Base-by-base conservation (phyloP, 2,329 filamentous ascomycete genomes). In the Botrytis galanthina region DNA sequence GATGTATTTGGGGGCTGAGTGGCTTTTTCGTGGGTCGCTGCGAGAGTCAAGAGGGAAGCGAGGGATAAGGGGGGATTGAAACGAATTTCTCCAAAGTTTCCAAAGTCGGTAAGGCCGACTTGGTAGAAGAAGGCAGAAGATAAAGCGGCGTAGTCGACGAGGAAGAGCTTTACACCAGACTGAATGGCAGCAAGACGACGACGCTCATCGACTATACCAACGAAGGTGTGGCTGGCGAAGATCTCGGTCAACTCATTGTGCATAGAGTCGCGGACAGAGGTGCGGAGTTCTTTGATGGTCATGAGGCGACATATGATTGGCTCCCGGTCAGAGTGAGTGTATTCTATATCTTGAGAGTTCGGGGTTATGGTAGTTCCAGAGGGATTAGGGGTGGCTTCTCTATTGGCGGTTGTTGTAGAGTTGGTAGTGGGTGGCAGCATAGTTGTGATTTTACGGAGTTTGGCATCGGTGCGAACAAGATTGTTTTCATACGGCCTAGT, bases 41-140 rank as follows among this genome's bases (percentile, higher is more conserved):
- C 95, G 60, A 97, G 87, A 20, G 84, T 83, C 22, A 99, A 86
- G 9, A 98, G 82, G 73, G 92, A 89, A 7, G 86, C 84, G 8
- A 99, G 83, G 73, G 90, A 86, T 1, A 98, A 87, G 0, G 94
- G 88, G 3, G 94, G 93, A 67, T 90, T 88, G 78, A 99, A 94
- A 18, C 89, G 90, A 74, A 99, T 94, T 35, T 86, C 83, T 4
- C 96, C 96, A 79, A 97, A 98, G 81, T 99, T 99, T 2, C 92
- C 94, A 83, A 99, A 99, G 80, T 99, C 94, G 0, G 94, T 97
- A 51, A 99, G 87, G 0, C 94, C 95, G 32, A 98, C 84, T 83
- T 99, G 96, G 83, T 99, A 99, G 82, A 98, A 97, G 81, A 95
- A 97, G 78, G 98, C 95, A 75, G 90, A 92, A 81, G 90, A 93